Percentiles rank a stretch among this genome's conserved stretches.
These are phyloP conservation scores for Quercus gilva DNA, from an alignment of 306 rosid genomes.

Conservation along the genomic window DNA sequence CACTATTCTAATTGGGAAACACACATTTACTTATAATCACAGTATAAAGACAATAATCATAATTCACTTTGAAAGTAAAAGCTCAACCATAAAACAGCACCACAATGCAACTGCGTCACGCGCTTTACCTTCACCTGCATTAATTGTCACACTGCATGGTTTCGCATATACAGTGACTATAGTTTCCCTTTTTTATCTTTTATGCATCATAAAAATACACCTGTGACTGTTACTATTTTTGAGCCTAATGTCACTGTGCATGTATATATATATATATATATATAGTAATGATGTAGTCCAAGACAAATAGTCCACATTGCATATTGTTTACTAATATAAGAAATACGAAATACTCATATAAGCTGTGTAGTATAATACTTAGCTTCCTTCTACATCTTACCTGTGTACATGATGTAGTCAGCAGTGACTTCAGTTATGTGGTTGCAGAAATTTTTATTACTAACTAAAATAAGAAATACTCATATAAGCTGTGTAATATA, in stretches of 20 bases:
- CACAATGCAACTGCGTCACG: not conserved
- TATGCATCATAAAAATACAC: not conserved
- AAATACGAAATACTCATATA: no score
- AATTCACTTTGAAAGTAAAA: not conserved
- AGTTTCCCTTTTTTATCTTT: not conserved
- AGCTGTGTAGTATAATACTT: no score
- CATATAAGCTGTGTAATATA: no score
- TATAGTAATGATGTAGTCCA: not conserved
- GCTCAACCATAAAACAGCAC: not conserved
- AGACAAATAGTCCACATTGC: not conserved
- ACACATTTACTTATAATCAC: not conserved
- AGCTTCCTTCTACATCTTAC: no score
- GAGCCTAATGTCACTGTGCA: slow-evolving; percentile 1
- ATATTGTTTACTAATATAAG: not conserved
- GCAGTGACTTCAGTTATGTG: no score
- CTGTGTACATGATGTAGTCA: no score
- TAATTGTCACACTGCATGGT: not conserved
- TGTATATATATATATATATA: no score
- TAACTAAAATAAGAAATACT: not conserved
- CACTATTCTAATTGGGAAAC: no score
- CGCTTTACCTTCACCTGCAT: not conserved
- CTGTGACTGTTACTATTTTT: not conserved
- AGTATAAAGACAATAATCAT: not conserved
- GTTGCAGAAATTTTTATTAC: no score
- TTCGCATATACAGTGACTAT: not conserved